Evolutionary conservation across 2,329 filamentous ascomycete species (phyloP), one percentile per base, ranked within the genome.

Genomic region (Ascochyta rabiei): DNA sequence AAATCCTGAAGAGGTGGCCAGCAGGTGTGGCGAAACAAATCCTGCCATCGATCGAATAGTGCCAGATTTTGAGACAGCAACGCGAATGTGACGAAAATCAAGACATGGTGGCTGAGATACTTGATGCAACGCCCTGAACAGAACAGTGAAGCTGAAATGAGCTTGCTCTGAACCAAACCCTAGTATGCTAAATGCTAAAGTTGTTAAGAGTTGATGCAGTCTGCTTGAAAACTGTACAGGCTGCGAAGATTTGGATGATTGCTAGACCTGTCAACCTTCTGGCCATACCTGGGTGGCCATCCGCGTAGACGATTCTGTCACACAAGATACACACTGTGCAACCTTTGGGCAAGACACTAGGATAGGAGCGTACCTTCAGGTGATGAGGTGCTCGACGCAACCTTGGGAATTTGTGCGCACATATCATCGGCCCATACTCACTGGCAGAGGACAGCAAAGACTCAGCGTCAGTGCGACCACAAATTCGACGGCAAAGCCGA

Each of bases 91-190:
- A 31, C 16, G 23, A 16, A 33, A 19, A n/a, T 23, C n/a, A 23
- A 45, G 19, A 39, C 21, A 39, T 33, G 24, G 44, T 43, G 33
- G 44, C 44, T 48, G 50, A 28, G 13, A 43, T 43, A 23, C 4
- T 26, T 18, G 33, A 38, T n/a, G 12, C 7, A 15, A 18, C 16
- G n/a, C 19, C 23, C 30, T 12, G 5, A 26, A 33, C 18, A 38
- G 38, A 12, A 13, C 16, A 7, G 10, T 23, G 18, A 44, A 31
- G 12, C n/a, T 21, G 10, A 7, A 30, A 15, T 12, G 10, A 21
- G n/a, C 30, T 16, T 42, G 7, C 19, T 41, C 35, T 12, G 21
- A 19, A 8, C n/a, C 6, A 19, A 37, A 1, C 5, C 18, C 7
- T 15, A 16, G n/a, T 16, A 3, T 16, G 6, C n/a, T 15, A 35